These are phyloP conservation scores for Silene vulgaris DNA, from an alignment of 179 eudicot genomes.

Conservation along the genomic window DNA sequence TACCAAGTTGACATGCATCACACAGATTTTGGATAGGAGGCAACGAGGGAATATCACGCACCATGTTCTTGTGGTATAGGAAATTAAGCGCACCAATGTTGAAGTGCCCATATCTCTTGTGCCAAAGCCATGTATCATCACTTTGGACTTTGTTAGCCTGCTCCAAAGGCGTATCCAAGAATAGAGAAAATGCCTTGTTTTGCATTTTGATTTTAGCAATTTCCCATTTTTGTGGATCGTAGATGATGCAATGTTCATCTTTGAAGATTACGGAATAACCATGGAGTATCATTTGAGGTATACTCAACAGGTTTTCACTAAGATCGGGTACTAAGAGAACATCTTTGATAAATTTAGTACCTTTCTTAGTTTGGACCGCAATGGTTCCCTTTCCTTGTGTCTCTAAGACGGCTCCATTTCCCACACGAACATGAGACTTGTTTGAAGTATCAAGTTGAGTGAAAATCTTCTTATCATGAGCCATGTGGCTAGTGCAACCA, in stretches of 20 bases:
- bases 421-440: too few species aligned
- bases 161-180: too few species aligned
- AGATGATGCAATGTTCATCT: background rate
- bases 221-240: background rate
- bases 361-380: too few species aligned
- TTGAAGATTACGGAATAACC: background rate
- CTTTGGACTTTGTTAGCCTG: too few species aligned
- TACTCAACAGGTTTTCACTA: background rate
- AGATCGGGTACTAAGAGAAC: background rate
- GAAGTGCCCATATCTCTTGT: too few species aligned
- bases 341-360: too few species aligned
- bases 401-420: too few species aligned
- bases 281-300: background rate
- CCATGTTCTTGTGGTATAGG: constrained; percentile 13
- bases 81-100: constrained; percentile 3
- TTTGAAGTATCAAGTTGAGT: background rate
- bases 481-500: background rate
- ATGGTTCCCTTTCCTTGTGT: too few species aligned
- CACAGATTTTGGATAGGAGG: background rate
- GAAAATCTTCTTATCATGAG: background rate
- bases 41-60: background rate
- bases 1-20: constrained; percentile 20
- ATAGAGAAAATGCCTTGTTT: too few species aligned
- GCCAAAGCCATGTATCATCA: too few species aligned
- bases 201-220: background rate